Evolutionary conservation across 148 eudicot species (phyloP), one percentile per base, ranked within the genome.

Genomic region (Talinum fruticosum): DNA sequence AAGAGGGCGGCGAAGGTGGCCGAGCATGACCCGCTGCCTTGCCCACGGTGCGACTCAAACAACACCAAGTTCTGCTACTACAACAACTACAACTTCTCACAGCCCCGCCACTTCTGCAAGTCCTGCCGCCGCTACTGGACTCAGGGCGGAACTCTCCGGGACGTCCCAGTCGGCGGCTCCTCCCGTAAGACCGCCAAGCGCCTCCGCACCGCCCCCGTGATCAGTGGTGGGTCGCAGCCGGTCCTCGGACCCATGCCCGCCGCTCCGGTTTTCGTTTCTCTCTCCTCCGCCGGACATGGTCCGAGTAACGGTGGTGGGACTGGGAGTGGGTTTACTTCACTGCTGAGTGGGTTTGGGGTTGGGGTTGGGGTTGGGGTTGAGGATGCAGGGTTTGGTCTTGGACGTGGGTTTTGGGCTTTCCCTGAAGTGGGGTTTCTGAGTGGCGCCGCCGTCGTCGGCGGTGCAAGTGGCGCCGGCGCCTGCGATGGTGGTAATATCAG

Each of bases 81-180:
- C 89, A 91, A 91, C 87, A 91, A 91, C 90, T 91, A 91, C 88
- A 91, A 91, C 86, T 83, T 87, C 82, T 91, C 97, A 0, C 97
- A 91, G 82, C 97, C 96, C 3, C 88, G 96, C 24, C 92, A 91
- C 89, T 91, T 91, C 82, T 91, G 96, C 84, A 91, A 91, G 78
- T 69, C 90, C n/a, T 91, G 96, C 81, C 91, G 96, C 71, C 92
- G 96, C 18, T 91, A 91, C 89, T 91, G 96, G 96, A 91, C 96
- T 29, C 92, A 82, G 61, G 96, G 96, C 45, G 96, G 96, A 41
- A 86, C 92, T 57, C 91, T 91, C 75, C 90, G 96, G 0, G 92
- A 91, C 84, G 82, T 91, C 51, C 96, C 96, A 14, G 82, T 91
- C 30, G 97, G 97, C 21, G 97, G 97, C 16, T 90, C 85, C 2